Base-by-base conservation (phyloP, 108 stramenopile species). In the Cylindrotheca closterium region DNA sequence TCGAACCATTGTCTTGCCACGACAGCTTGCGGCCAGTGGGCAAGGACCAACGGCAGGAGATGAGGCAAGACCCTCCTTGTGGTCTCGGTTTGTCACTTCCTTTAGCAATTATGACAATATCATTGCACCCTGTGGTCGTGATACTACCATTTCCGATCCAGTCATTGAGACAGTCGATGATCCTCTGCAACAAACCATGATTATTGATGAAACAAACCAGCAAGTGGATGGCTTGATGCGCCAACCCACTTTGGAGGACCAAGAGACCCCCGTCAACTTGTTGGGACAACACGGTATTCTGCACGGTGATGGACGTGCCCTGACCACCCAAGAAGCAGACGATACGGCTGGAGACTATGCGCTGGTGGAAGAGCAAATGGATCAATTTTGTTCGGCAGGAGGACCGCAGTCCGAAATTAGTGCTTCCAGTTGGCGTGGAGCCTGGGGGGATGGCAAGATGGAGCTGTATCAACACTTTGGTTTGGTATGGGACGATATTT, bases 41-140 rank as follows among this genome's bases (percentile, higher is more conserved):
- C 37, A 63, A 25, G 49, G 50, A 28, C 59, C 70, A 61, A 22
- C 56, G 27, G 22, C 24, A 22, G 47, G 28, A 8, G 65, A 47
- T 17, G 65, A 30, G 8, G 7, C 21, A 18, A 28, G 58, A 1
- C 62, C 56, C 10, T 33, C 60, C 7, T 71, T 73, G 24, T 73
- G 85, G 15, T 67, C 77, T 24, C 68, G 72, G 18, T 70, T 89
- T 1, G 55, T 94, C 0, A 78, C 79, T 19, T 86, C 89, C 3
- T 49, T 94, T 29, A 82, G 80, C 57, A 94, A 94, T 70, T 94
- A 94, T 65, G 88, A 87, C 51, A 79, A 82, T 42, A 25, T 51
- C 26, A 7, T 42, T 15, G 15, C 37, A 10, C 37, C 10, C 37
- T 51, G 48, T 47, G 26, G 17, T 19, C 23, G 58, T 2, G 60